Conservation (phyloP, 164 flowering plant species). For the Protea cynaroides region DNA sequence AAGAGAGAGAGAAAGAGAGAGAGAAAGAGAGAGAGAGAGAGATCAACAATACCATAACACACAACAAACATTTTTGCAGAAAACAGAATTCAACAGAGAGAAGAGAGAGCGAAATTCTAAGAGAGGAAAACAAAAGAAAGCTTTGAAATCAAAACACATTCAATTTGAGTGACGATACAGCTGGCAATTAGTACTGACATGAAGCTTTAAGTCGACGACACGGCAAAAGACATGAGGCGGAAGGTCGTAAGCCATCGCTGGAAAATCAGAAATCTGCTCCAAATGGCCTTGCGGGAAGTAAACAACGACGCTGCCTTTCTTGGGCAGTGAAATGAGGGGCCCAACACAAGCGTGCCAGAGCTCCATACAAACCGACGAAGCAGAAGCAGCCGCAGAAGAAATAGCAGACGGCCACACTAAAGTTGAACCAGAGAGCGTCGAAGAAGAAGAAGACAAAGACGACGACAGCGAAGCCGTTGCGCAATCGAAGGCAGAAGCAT, state of each 20-base stretch:
- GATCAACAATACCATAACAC: too few relatives aligned
- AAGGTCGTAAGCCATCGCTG: constrained; percentile 33
- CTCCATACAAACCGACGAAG: constrained; percentile 63
- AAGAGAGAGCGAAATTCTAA: too few relatives aligned
- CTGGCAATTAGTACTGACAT: constrained; percentile 48
- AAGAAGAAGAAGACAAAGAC: constrained; percentile 24
- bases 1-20: neutral
- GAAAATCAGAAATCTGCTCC: constrained; percentile 46
- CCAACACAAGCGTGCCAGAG: constrained; percentile 99
- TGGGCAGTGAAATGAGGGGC: constrained; percentile 74
- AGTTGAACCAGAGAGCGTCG: constrained; percentile 14
- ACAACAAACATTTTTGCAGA: neutral
- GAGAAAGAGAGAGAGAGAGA: too few relatives aligned
- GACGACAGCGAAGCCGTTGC: constrained; percentile 23
- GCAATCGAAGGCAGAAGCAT: constrained; percentile 12
- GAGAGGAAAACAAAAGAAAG: neutral
- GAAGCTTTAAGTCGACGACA: constrained; percentile 82
- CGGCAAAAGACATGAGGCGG: constrained; percentile 91
- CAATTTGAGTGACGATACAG: neutral
- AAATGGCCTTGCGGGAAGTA: constrained; percentile 94
- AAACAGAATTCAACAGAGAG: too few relatives aligned
- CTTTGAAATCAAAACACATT: too few relatives aligned
- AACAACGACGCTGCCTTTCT: constrained; percentile 72
- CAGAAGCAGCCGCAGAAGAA: constrained; percentile 14
- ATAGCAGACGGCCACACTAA: neutral